Base-by-base conservation (phyloP, 2,329 filamentous ascomycete genomes). In the Epicoccum nigrum region DNA sequence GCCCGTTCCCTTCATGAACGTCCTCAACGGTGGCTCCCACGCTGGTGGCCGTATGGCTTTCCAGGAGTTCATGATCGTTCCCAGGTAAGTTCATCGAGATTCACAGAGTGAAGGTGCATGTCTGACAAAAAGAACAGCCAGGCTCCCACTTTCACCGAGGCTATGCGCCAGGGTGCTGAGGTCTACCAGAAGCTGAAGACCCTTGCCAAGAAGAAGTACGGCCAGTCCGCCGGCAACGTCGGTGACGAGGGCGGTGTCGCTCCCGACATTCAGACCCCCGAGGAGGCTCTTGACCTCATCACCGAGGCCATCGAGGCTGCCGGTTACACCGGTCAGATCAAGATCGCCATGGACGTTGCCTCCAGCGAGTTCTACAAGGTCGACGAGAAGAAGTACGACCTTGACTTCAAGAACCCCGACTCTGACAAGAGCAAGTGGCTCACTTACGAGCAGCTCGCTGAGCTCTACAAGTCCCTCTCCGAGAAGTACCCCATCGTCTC, bases 351-450 rank as follows among this genome's bases (percentile, higher is more conserved):
- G 92, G 94, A 99, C 73, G 93, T 97, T 75, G 94, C 94, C 63
- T 97, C 94, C 63, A 96, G 90, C 83, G 94, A 99, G 80, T 99
- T 99, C 86, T 99, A 99, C 89, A 97, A 97, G 75, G 67, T 72
- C 42, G 90, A 94, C 44, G 93, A 81, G 76, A 97, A 97, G 89
- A 97, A 97, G 85, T 99, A 99, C 86, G 94, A 99, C 76, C 85
- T 99, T 63, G 94, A 97, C 88, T 99, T 97, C 90, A 97, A 99
- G 90, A 99, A 99, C 87, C 93, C 94, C 72, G 88, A 97, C 61
- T 94, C 89, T 77, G 94, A 99, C 83, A 84, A 87, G 74, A 84
- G 80, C 83, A 97, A 99, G 86, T 97, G 94, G 94, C 83, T 99
- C 83, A 96, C 90, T 67, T 97, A 97, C 81, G 91, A 97, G 84